Evolutionary conservation across 148 eudicot species (phyloP).

Genomic region (Salicornia ramosissima): DNA sequence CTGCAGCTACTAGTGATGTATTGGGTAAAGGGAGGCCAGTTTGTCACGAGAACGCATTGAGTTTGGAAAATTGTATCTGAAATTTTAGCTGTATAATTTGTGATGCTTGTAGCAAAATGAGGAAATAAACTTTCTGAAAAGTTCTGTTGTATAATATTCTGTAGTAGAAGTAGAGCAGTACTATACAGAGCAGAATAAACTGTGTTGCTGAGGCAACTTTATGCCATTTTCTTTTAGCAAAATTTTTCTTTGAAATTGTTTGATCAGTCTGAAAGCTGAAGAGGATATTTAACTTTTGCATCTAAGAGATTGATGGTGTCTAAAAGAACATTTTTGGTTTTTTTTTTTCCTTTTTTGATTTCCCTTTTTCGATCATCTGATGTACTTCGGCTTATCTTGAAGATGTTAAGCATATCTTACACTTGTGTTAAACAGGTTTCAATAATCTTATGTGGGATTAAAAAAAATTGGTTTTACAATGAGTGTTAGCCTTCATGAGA

Average conservation of each 20-base stretch:
- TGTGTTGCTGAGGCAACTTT: slow-evolving; percentile 8
- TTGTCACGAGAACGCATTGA: slow-evolving; percentile 29
- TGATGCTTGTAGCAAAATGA: slow-evolving; percentile 13
- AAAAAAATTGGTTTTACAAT: not conserved
- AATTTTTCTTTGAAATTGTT: not conserved
- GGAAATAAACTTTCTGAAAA: not conserved
- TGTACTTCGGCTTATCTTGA: not conserved
- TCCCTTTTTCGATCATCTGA: not conserved
- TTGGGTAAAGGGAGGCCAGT: slow-evolving; percentile 40
- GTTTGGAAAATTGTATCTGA: slow-evolving; percentile 20
- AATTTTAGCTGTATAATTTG: slow-evolving; percentile 17
- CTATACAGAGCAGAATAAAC: not conserved
- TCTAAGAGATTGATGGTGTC: not conserved
- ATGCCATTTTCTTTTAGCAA: not conserved
- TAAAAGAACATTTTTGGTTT: not conserved
- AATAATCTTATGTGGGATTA: not conserved
- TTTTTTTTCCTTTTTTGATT: not conserved
- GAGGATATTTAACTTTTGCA: not conserved
- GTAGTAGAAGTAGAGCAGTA: slow-evolving; percentile 18
- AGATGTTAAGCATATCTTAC: not conserved
- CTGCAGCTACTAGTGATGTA: slow-evolving; percentile 42
- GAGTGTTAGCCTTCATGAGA: slow-evolving; percentile 6
- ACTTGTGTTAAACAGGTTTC: not conserved
- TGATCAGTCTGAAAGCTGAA: not conserved
- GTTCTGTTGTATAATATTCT: slow-evolving; percentile 16